phyloP scores from a whole-genome alignment of 768 basidiomycete genomes.

The Nevesoporus exiguus region DNA sequence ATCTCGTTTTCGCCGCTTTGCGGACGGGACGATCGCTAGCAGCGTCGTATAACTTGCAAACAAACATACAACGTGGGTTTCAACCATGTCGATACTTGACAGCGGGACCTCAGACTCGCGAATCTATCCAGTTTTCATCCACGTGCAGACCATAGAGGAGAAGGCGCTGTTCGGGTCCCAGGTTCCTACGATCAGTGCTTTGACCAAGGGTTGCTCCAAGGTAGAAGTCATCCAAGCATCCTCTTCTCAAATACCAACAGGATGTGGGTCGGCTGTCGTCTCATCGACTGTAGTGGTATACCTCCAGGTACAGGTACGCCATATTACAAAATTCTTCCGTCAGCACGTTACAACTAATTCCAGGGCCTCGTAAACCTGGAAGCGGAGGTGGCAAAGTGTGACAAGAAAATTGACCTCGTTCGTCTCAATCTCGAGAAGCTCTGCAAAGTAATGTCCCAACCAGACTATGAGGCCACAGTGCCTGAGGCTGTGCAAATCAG shows the following conservation, averaged over 20 bases:
- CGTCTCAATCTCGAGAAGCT: conserved; percentile 73
- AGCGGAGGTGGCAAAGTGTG: conserved; percentile 81
- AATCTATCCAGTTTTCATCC: conserved; percentile 58
- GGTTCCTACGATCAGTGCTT: conserved; percentile 65
- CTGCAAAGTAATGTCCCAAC: conserved; percentile 62
- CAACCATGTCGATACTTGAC: neutral
- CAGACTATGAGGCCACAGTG: conserved; percentile 77
- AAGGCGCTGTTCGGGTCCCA: conserved; percentile 70
- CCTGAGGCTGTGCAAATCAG: conserved; percentile 69
- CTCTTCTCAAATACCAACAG: conserved; percentile 59
- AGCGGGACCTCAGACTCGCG: neutral
- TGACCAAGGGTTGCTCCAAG: conserved; percentile 87
- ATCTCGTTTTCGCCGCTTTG: conserved; percentile 76
- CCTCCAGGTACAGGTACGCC: conserved; percentile 77
- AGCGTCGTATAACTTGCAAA: conserved; percentile 85
- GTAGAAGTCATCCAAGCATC: conserved; percentile 62
- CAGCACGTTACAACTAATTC: no score
- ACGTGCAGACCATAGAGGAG: conserved; percentile 60
- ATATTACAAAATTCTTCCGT: no score
- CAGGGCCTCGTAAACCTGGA: conserved; percentile 93
- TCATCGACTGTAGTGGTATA: conserved; percentile 72
- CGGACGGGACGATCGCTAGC: conserved; percentile 49
- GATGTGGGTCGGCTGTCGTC: conserved; percentile 83
- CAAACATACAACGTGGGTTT: conserved; percentile 47
- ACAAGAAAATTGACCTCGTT: conserved; percentile 83